These are phyloP conservation scores for Hypoxylon crocopeplum DNA, from an alignment of 495 filamentous ascomycete species.

Conservation along the genomic window DNA sequence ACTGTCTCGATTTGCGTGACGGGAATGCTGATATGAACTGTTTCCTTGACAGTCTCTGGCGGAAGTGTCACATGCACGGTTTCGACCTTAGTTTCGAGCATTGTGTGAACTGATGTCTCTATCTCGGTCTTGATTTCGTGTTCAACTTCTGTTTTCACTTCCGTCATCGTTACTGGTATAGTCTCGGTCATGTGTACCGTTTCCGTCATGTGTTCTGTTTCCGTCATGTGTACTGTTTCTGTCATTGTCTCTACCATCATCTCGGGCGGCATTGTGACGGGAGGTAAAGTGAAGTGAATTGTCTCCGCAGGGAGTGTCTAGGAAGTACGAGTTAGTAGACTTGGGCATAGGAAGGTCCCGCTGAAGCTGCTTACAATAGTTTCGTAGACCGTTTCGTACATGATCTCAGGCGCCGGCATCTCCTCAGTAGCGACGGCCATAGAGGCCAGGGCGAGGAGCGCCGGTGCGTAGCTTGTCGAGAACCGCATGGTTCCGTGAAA, in stretches of 20 bases:
- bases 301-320: constrained; percentile 2
- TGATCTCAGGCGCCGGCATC: constrained; percentile 6
- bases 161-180: not conserved
- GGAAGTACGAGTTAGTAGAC: constrained; percentile 2
- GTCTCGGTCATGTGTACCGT: constrained; percentile 4
- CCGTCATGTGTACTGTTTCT: constrained; percentile 14
- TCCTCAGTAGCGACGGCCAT: constrained; percentile 12
- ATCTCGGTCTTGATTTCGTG: no score
- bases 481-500: constrained; percentile 9
- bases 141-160: no score
- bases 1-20: not conserved
- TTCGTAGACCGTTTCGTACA: constrained; percentile 14
- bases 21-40: not conserved
- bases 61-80: not conserved
- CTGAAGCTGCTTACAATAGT: constrained; percentile 33
- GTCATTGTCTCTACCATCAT: constrained; percentile 15
- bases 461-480: constrained; percentile 12
- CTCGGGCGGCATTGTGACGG: constrained; percentile 14
- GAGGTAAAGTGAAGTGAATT: not conserved
- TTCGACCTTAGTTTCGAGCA: constrained; percentile 12
- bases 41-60: constrained; percentile 9
- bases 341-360: not conserved
- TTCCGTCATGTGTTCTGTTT: constrained; percentile 17
- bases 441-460: constrained; percentile 17
- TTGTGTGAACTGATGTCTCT: no score